A percentile compares a stretch with the other conserved stretches of the same genome.
Conservation (phyloP, 1,139 yeast species). For the Zygoascus hellenicus region DNA sequence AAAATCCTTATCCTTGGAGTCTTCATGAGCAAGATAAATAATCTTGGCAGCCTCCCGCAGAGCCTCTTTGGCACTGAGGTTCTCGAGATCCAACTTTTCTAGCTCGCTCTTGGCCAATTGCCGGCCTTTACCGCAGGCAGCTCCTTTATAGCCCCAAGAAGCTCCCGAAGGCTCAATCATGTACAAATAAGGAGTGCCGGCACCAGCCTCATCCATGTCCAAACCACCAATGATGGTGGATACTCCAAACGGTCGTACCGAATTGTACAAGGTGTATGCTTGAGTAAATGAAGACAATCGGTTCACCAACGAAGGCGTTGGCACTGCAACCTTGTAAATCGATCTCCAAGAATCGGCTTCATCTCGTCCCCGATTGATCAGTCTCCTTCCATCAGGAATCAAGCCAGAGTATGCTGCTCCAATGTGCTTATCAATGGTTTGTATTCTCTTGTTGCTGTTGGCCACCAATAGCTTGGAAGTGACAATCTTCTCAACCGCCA, state of each 20-base stretch:
- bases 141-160: conserved; percentile 95
- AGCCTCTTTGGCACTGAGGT: conserved; percentile 70
- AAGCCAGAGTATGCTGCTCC: conserved; percentile 94
- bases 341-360: conserved; percentile 80
- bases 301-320: conserved; percentile 78
- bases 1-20: conserved; percentile 93
- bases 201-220: conserved; percentile 49
- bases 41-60: conserved; percentile 91
- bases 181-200: conserved; percentile 72
- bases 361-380: conserved; percentile 87
- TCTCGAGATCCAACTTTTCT: conserved; percentile 77
- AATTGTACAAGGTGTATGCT: conserved; percentile 91
- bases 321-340: conserved; percentile 68
- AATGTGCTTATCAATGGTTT: conserved; percentile 85
- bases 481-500: conserved; percentile 93
- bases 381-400: conserved; percentile 93
- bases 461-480: conserved; percentile 85
- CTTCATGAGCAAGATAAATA: conserved; percentile 92
- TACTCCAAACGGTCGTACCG: conserved; percentile 96
- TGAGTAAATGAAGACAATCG: conserved; percentile 90
- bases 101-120: conserved; percentile 94
- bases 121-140: conserved; percentile 97
- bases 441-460: conserved; percentile 81
- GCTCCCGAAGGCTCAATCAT: conserved; percentile 98
- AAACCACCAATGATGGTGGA: conserved; percentile 91